Evolutionary conservation across 2,329 filamentous ascomycete species (phyloP), one percentile per base, ranked within the genome.

Genomic region (Claviceps digitariae): DNA sequence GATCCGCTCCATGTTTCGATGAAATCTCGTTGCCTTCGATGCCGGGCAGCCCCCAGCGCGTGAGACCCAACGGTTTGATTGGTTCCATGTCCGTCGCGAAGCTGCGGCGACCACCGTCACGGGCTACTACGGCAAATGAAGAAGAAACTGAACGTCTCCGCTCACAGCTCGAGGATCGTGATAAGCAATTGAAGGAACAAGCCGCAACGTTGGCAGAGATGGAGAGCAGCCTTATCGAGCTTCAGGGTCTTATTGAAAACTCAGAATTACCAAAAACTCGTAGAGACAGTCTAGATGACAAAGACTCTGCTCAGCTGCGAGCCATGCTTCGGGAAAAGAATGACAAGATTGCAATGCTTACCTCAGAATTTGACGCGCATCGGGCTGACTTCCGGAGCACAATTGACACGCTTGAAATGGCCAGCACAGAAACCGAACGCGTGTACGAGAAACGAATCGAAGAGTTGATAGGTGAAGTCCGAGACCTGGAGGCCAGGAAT

Each of bases 361-460:
- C 90, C 0, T 82, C 87, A 9, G 93, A 98, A 65, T 98, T 98
- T 62, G 93, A 98, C 64, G 82, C 86, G 10, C 91, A 98, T 66
- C 81, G 93, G 55, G 91, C 93, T 20, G 93, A 98, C 67, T 98
- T 98, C 70, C 78, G 93, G 59, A 95, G 88, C 67, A 98, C 93
- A 20, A 93, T 98, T 57, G 93, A 98, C 69, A 95, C 91, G 0
- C 75, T 98, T 50, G 93, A 98, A 68, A 81, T 97, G 72, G 94
- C 93, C 2, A 95, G 90, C 64, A 87, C 90, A 0, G 93, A 98
- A 71, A 98, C 93, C 0, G 87, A 96, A 69, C 80, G 91, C 27
- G 91, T 98, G 15, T 98, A 98, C 65, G 93, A 98, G 66, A 86
- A 89, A 67, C 87, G 88, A 69, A 87, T 97, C 56, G 86, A 90